Evolutionary conservation across 148 eudicot genomes (phyloP).

Genomic region (Nepenthes gracilis): DNA sequence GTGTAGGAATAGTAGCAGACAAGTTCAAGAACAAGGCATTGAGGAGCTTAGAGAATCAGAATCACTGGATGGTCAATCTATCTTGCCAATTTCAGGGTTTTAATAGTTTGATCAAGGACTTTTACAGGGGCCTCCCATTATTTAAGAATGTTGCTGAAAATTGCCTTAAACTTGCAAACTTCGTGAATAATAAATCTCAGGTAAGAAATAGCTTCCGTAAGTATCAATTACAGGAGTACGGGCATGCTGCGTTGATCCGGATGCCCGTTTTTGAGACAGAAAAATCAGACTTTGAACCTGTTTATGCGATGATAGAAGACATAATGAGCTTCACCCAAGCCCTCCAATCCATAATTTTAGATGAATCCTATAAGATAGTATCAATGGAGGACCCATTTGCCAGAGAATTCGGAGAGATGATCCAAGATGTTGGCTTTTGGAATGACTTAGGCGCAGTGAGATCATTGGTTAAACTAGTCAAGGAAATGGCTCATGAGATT

Average conservation of each 20-base stretch:
- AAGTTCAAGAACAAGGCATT: constrained; percentile 66
- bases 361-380: constrained; percentile 59
- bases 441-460: constrained; percentile 74
- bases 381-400: constrained; percentile 71
- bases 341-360: constrained; percentile 53
- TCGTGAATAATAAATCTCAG: constrained; percentile 52
- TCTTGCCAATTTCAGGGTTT: constrained; percentile 78
- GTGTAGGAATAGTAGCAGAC: constrained; percentile 83
- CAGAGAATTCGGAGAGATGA: constrained; percentile 66
- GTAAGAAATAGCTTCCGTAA: constrained; percentile 51
- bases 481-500: constrained; percentile 61
- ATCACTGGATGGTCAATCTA: constrained; percentile 91
- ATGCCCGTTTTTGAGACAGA: constrained; percentile 27
- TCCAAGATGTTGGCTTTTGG: constrained; percentile 80
- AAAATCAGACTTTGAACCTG: constrained; percentile 31
- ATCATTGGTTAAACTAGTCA: constrained; percentile 50
- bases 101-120: constrained; percentile 67
- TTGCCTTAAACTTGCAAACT: constrained; percentile 56
- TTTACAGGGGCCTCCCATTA: constrained; percentile 62
- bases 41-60: constrained; percentile 60
- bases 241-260: constrained; percentile 40
- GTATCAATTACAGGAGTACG: constrained; percentile 61
- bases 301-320: constrained; percentile 54
- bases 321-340: constrained; percentile 56
- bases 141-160: constrained; percentile 57